Conservation (phyloP, 2,329 filamentous ascomycete genomes). For the Diaporthe vexans region DNA sequence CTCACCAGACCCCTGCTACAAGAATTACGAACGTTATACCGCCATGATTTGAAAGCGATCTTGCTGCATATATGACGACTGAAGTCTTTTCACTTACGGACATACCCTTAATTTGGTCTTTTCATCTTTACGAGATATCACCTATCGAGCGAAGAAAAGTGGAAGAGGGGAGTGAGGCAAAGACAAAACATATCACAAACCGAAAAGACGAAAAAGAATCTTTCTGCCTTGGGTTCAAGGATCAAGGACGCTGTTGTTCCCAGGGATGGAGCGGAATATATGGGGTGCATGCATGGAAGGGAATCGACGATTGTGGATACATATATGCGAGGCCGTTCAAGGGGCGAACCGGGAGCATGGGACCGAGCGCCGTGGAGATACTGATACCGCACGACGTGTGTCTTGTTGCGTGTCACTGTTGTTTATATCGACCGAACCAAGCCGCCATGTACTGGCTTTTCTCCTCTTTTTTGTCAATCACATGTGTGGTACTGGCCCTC, state of each 20-base stretch:
- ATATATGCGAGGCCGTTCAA: neutral
- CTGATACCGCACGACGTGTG: conserved; percentile 13
- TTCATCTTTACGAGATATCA: neutral
- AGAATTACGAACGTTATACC: conserved; percentile 10
- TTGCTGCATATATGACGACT: conserved; percentile 28
- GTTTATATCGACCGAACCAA: conserved; percentile 28
- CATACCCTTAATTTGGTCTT: conserved; percentile 23
- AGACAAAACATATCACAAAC: neutral
- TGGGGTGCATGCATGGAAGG: neutral
- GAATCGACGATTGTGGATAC: neutral
- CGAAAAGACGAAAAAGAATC: conserved; percentile 29
- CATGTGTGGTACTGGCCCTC: neutral
- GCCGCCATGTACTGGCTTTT: conserved; percentile 3
- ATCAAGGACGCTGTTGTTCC: neutral
- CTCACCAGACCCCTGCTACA: neutral
- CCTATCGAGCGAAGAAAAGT: neutral
- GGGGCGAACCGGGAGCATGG: neutral
- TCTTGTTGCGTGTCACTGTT: conserved; percentile 22
- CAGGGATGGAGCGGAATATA: neutral
- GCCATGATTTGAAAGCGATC: conserved; percentile 12
- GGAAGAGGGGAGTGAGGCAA: neutral
- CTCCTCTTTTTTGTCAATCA: neutral
- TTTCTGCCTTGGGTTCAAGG: neutral
- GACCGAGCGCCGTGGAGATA: neutral
- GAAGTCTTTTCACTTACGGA: conserved; percentile 8